Conservation (phyloP, 2,329 filamentous ascomycete species). For the Bipolaris victoriae region DNA sequence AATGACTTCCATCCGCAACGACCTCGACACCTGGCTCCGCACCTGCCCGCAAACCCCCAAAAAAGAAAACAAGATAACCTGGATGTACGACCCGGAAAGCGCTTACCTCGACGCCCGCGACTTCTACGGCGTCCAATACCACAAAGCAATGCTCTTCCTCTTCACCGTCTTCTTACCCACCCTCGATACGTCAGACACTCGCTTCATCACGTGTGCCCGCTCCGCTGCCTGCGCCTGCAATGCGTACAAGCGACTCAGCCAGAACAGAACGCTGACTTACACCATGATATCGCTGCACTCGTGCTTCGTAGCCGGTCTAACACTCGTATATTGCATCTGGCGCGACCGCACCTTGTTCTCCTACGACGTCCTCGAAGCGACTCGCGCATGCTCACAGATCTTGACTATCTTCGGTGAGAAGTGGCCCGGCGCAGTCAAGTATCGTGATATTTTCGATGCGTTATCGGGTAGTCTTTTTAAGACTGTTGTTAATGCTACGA, state of each 20-base stretch:
- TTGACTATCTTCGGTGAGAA: conserved; percentile 37
- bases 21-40: conserved; percentile 31
- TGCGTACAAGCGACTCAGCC: conserved; percentile 32
- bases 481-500: conserved; percentile 5
- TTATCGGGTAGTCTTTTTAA: conserved; percentile 31
- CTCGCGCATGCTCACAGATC: conserved; percentile 32
- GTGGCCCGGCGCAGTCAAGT: conserved; percentile 37
- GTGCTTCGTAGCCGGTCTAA: conserved; percentile 36
- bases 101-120: conserved; percentile 31
- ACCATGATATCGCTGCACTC: conserved; percentile 38
- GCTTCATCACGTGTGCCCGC: conserved; percentile 31
- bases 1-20: conserved; percentile 23
- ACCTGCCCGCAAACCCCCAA: conserved; percentile 27
- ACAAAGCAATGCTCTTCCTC: conserved; percentile 35
- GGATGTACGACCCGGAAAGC: conserved; percentile 38
- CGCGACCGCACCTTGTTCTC: conserved; percentile 31
- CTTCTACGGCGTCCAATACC: conserved; percentile 37
- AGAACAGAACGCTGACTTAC: conserved; percentile 34
- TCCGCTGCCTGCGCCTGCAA: conserved; percentile 34
- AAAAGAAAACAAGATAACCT: conserved; percentile 27
- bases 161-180: conserved; percentile 31
- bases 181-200: conserved; percentile 25
- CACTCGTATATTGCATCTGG: conserved; percentile 38
- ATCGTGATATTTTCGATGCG: conserved; percentile 37
- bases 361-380: conserved; percentile 36